Evolutionary conservation across 192 early-diverging fungal species (phyloP).

Genomic region (Coemansia sp.): DNA sequence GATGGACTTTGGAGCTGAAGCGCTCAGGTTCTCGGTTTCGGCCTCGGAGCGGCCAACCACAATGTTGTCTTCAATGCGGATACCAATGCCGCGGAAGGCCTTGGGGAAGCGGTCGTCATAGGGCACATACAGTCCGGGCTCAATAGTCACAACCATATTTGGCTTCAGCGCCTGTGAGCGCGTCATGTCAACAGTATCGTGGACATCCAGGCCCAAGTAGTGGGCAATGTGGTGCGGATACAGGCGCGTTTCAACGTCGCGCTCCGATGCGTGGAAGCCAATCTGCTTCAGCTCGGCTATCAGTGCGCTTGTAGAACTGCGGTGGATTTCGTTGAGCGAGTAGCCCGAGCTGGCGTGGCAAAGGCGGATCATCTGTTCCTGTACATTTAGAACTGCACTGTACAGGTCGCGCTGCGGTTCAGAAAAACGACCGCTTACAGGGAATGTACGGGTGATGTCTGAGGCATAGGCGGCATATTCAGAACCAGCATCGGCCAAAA

Average conservation of each 20-base stretch:
- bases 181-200: slow-evolving; percentile 76
- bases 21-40: slow-evolving; percentile 62
- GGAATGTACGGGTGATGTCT: slow-evolving; percentile 94
- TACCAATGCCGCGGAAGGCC: slow-evolving; percentile 83
- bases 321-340: slow-evolving; percentile 83
- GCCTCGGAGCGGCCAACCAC: slow-evolving; percentile 70
- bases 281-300: slow-evolving; percentile 68
- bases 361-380: slow-evolving; percentile 82
- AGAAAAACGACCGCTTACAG: slow-evolving; percentile 83
- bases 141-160: slow-evolving; percentile 93
- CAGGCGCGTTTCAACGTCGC: slow-evolving; percentile 75
- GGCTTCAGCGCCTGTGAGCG: slow-evolving; percentile 66
- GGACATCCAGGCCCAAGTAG: slow-evolving; percentile 93
- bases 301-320: slow-evolving; percentile 66
- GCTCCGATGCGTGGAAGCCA: slow-evolving; percentile 59
- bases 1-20: slow-evolving; percentile 78
- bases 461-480: slow-evolving; percentile 87
- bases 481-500: slow-evolving; percentile 89
- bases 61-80: slow-evolving; percentile 96
- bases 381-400: slow-evolving; percentile 75
- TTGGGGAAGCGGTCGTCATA: slow-evolving; percentile 68
- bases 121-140: slow-evolving; percentile 93
- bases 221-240: slow-evolving; percentile 96
- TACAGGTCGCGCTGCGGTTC: slow-evolving; percentile 79
- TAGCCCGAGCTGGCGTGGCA: slow-evolving; percentile 29